These are phyloP conservation scores for Acanthamoeba sp. DNA, from an alignment of 208 protist species.

Conservation along the genomic window DNA sequence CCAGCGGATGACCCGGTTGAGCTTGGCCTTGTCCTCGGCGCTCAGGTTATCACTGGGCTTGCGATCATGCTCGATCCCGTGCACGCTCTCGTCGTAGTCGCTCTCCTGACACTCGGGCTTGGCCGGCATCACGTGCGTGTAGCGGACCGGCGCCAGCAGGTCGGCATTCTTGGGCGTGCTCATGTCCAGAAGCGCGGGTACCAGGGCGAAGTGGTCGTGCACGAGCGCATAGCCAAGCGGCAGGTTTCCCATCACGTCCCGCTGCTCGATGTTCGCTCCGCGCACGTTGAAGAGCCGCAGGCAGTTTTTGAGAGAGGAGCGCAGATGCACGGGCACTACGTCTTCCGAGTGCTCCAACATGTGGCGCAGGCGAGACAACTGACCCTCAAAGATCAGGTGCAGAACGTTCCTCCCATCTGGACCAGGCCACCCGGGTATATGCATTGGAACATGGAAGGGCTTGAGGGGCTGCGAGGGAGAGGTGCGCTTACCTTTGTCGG, in stretches of 20 bases:
- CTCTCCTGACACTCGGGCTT: constrained; percentile 45
- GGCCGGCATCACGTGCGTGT: background rate
- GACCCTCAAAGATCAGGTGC: background rate
- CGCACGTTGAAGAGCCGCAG: constrained; percentile 13
- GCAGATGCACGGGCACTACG: background rate
- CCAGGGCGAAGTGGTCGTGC: background rate
- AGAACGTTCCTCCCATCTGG: constrained; percentile 29
- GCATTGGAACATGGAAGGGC: too few relatives aligned
- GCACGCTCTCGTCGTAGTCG: constrained; percentile 27
- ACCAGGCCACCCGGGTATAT: background rate
- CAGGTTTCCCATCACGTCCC: constrained; percentile 2
- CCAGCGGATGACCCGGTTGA: background rate
- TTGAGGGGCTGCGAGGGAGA: too few relatives aligned
- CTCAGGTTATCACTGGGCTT: background rate
- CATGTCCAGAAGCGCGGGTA: background rate
- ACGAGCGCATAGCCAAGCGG: constrained; percentile 17
- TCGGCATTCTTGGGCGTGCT: background rate
- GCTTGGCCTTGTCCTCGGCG: constrained; percentile 22
- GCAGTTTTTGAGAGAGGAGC: constrained; percentile 38
- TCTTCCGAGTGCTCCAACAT: background rate
- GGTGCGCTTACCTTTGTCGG: constrained; percentile 8
- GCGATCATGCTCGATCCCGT: background rate
- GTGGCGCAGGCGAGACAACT: background rate
- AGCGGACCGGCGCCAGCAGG: constrained; percentile 1
- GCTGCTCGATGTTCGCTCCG: constrained; percentile 5